phyloP scores from a whole-genome alignment of 306 rosid species.

The Mucuna pruriens region DNA sequence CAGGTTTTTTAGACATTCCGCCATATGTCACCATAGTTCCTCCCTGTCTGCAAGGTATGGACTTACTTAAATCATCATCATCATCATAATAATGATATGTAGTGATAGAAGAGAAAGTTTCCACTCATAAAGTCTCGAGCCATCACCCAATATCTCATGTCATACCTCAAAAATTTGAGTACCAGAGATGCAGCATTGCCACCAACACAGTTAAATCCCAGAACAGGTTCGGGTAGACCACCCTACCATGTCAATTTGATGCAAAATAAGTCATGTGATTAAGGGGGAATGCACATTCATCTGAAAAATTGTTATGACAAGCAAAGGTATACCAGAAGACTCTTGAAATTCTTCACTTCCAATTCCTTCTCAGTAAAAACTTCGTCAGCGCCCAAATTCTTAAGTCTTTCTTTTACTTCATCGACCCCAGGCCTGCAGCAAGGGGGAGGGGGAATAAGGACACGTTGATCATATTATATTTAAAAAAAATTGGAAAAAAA shows the following conservation, averaged over 20 bases:
- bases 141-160: slow-evolving; percentile 21
- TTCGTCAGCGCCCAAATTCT: slow-evolving; percentile 80
- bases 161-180: slow-evolving; percentile 88
- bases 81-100: neutral
- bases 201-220: slow-evolving; percentile 95
- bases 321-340: slow-evolving; percentile 72
- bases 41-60: slow-evolving; percentile 59
- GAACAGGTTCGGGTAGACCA: slow-evolving; percentile 73
- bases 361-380: slow-evolving; percentile 82
- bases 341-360: slow-evolving; percentile 87
- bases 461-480: neutral
- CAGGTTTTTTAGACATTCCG: slow-evolving; percentile 95
- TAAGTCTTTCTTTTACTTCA: slow-evolving; percentile 80
- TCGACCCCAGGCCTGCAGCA: slow-evolving; percentile 70
- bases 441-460: neutral
- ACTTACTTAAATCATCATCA: neutral
- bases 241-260: slow-evolving; percentile 53
- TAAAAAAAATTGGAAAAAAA: neutral
- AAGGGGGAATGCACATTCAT: too few relatives aligned
- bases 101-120: slow-evolving; percentile 8
- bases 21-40: slow-evolving; percentile 97
- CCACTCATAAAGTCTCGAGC: neutral
- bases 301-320: slow-evolving; percentile 21
- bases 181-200: slow-evolving; percentile 90
- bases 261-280: slow-evolving; percentile 30